Evolutionary conservation across 2,329 filamentous ascomycete species (phyloP).

Genomic region (Aspergillus sp.): DNA sequence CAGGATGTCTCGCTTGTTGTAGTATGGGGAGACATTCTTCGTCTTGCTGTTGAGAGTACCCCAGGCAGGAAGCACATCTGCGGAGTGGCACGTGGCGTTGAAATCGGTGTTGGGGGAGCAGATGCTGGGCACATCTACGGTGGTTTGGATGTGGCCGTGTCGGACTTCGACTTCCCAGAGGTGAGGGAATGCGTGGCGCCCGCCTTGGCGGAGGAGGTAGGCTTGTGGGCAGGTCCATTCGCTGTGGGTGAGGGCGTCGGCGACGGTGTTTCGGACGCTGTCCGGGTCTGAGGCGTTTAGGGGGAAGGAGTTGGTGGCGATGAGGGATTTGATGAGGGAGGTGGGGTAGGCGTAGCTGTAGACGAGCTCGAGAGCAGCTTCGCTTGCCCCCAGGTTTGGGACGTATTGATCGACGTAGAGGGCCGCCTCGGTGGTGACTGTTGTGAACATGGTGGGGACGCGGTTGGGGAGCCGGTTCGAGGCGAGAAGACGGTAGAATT

Average conservation of each 20-base stretch:
- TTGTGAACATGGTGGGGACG: constrained; percentile 33
- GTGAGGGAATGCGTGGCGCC: constrained; percentile 16
- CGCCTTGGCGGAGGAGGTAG: constrained; percentile 16
- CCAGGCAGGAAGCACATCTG: constrained; percentile 31
- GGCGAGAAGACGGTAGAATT: constrained; percentile 28
- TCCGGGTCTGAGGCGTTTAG: constrained; percentile 19
- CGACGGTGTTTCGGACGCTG: constrained; percentile 20
- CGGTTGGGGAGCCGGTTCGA: constrained; percentile 23
- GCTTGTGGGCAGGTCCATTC: constrained; percentile 24
- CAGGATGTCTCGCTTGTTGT: constrained; percentile 18
- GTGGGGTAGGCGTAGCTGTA: constrained; percentile 19
- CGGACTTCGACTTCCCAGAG: constrained; percentile 26
- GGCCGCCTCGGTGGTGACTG: constrained; percentile 27
- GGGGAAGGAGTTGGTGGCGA: constrained; percentile 16
- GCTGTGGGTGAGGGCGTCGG: constrained; percentile 17
- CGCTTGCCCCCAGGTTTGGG: constrained; percentile 13
- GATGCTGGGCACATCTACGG: constrained; percentile 16
- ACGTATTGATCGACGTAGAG: constrained; percentile 18
- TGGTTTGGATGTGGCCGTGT: constrained; percentile 26
- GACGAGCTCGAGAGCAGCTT: constrained; percentile 17
- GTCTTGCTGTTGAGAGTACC: constrained; percentile 30
- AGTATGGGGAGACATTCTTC: constrained; percentile 26
- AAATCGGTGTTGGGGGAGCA: constrained; percentile 28
- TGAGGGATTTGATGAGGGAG: constrained; percentile 18
- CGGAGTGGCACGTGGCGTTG: constrained; percentile 31